Evolutionary conservation across 257 asterid species (phyloP).

Genomic region (Galeopsis tetrahit): DNA sequence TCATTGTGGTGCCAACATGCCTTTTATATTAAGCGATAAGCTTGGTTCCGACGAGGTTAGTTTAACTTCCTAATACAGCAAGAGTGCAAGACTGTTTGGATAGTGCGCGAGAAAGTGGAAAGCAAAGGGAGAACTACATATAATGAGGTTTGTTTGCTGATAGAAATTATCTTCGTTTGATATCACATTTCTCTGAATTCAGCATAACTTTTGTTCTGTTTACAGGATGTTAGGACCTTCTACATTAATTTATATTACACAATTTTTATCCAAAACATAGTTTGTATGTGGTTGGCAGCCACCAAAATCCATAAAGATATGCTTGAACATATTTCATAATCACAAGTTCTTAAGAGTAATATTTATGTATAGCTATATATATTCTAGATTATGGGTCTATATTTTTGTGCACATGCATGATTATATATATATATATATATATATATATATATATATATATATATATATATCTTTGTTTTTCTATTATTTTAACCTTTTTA

Average conservation of each 20-base stretch:
- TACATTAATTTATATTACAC: neutral
- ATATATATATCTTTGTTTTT: neutral
- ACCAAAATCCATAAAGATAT: neutral
- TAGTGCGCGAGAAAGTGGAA: slow-evolving; percentile 90
- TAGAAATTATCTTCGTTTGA: neutral
- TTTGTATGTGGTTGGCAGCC: neutral
- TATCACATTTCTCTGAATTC: neutral
- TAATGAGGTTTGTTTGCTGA: slow-evolving; percentile 70
- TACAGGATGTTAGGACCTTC: neutral
- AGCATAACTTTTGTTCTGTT: slow-evolving; percentile 3
- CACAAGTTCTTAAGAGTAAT: neutral
- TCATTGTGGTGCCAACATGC: slow-evolving; percentile 4
- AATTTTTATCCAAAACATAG: neutral
- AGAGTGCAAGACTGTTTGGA: slow-evolving; percentile 30
- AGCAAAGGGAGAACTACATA: slow-evolving; percentile 91
- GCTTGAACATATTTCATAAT: neutral
- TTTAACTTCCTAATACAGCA: slow-evolving; percentile 22
- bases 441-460: too few species aligned
- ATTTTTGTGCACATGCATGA: neutral
- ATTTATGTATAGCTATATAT: too few species aligned
- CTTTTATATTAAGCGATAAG: neutral
- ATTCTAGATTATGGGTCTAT: neutral
- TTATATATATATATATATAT: neutral
- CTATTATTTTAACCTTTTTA: neutral
- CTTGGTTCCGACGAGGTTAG: neutral